These are phyloP conservation scores for Dunaliella primolecta DNA, from an alignment of 139 green algal species.

Conservation along the genomic window DNA sequence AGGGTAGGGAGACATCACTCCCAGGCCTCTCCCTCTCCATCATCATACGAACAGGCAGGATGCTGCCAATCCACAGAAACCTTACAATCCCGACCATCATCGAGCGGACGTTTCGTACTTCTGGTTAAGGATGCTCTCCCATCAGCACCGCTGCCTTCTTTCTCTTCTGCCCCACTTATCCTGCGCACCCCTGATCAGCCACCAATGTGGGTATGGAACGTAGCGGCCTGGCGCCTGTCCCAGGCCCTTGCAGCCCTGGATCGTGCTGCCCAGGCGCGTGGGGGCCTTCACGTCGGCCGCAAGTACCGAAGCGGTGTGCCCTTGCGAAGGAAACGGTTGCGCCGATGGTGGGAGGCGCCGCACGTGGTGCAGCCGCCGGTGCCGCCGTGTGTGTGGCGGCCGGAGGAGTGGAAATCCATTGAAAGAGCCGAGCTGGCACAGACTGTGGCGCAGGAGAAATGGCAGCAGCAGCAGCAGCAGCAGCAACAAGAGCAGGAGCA, in stretches of 20 bases:
- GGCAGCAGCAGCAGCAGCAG: no score
- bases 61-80: no score
- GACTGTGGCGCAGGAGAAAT: no score
- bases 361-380: neutral
- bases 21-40: neutral
- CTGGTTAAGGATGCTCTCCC: neutral
- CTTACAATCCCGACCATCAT: neutral
- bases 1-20: no score
- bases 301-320: neutral
- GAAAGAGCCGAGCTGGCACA: no score
- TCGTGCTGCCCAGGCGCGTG: slow-evolving; percentile 4
- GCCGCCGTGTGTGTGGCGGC: neutral
- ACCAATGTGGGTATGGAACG: slow-evolving; percentile 28
- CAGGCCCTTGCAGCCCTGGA: slow-evolving; percentile 5
- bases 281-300: neutral
- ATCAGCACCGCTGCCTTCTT: neutral
- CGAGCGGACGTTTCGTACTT: neutral
- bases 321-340: neutral
- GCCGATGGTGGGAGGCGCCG: neutral
- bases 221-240: slow-evolving; percentile 18
- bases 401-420: slow-evolving; percentile 16
- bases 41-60: no score
- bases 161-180: neutral
- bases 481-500: neutral
- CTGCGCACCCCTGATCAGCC: neutral